A percentile compares a stretch with the other conserved stretches of the same genome.
These are phyloP conservation scores for Yarrowia sp. DNA, from an alignment of 805 yeast genomes.

Conservation along the genomic window DNA sequence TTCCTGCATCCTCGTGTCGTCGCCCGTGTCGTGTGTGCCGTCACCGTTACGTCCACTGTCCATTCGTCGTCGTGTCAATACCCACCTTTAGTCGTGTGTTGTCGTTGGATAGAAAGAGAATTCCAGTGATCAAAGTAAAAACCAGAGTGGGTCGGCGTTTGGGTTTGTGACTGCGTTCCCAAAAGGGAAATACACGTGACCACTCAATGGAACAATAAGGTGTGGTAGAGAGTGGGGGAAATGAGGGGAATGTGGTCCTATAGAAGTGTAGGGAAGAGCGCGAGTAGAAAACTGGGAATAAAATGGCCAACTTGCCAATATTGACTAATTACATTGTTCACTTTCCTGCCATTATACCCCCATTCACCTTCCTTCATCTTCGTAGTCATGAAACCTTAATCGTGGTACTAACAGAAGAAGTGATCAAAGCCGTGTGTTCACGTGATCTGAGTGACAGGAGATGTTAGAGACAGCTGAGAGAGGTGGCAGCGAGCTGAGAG, in stretches of 20 bases:
- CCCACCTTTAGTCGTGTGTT: conserved; percentile 39
- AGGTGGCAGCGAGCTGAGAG: too few relatives aligned
- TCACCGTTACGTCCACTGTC: conserved; percentile 28
- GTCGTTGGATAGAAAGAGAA: conserved; percentile 39
- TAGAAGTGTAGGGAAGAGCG: too few relatives aligned
- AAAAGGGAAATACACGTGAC: conserved; percentile 33
- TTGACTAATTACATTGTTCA: too few relatives aligned
- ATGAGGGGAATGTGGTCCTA: background rate
- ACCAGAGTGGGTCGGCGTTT: conserved; percentile 37
- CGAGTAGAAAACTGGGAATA: too few relatives aligned
- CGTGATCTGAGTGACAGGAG: background rate
- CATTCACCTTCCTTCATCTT: background rate
- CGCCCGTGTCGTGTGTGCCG: conserved; percentile 17
- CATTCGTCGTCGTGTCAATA: conserved; percentile 26
- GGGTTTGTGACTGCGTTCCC: conserved; percentile 38
- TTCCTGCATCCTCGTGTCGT: conserved; percentile 10
- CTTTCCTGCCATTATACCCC: background rate
- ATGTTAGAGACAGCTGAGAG: too few relatives aligned
- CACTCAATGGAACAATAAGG: conserved; percentile 6
- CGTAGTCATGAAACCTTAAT: background rate
- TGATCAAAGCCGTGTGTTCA: background rate
- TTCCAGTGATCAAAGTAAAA: conserved; percentile 38
- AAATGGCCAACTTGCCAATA: too few relatives aligned
- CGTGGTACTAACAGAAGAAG: background rate
- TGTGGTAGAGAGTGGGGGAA: background rate